Base-by-base conservation (phyloP, 768 basidiomycete species). In the Bullera alba region DNA sequence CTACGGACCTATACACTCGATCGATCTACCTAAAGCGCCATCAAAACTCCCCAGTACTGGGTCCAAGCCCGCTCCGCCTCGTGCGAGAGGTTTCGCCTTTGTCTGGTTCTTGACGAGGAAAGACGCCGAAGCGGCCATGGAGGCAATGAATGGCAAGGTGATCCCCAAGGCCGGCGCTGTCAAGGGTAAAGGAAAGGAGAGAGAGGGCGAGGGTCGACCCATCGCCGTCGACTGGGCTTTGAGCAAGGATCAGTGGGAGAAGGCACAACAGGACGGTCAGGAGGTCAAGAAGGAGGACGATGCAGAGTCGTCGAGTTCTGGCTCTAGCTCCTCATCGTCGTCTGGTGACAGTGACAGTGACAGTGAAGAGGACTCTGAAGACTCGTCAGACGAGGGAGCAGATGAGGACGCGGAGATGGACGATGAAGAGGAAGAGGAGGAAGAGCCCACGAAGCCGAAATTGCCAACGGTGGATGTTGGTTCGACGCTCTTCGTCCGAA, bases 191-290 rank as follows among this genome's bases (percentile, higher is more conserved):
- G 74, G 70, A 1, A 76, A 86, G 17, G 75, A 76, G 78, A 63
- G 76, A 74, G 68, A 70, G 19, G 63, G 67, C 25, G 70, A 73
- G 51, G 73, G 75, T 44, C 77, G 90, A 46, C 75, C 81, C 15
- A 86, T 93, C 32, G 89, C 90, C 5, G 93, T 97, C 23, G 92
- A 96, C 75, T 96, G 90, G 88, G 93, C 91, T 3, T 72, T 96
- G 68, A 88, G 89, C 70, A 93, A 95, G 74, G 85, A 87, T 42
- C 85, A 83, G 73, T 95, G 88, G 87, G 79, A 87, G 69, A 83
- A 85, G 67, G 85, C 83, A 60, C 67, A 75, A 81, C 82, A 72
- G 79, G 78, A 38, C 81, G 83, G 67, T 51, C 58, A 56, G 79
- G 47, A 42, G 22, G 57, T 41, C 48, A 76, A 74, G 28, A 68